Percentiles rank a stretch among this genome's conserved stretches.
Evolutionary conservation across 371 early-diverging fungal genomes (phyloP).

Genomic region (Mortierella sp.): DNA sequence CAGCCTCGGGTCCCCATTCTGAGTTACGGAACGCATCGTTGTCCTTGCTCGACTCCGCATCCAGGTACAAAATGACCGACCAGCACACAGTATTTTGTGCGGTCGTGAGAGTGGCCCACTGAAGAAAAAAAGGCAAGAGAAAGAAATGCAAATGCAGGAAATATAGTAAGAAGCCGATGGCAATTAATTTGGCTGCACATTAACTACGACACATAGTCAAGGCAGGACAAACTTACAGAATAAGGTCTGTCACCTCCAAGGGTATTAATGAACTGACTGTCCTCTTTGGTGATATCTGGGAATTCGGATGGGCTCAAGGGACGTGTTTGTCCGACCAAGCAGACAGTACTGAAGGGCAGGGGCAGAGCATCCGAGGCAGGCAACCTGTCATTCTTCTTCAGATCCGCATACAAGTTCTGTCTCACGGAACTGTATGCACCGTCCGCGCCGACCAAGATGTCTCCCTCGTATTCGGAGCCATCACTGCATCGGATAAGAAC

Average conservation of each 20-base stretch:
- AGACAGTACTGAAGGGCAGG: conserved; percentile 14
- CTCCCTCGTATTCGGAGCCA: conserved; percentile 4
- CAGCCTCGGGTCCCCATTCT: conserved; percentile 24
- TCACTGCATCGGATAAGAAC: conserved; percentile 19
- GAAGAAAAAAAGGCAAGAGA: too few relatives aligned
- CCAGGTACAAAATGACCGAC: conserved; percentile 13
- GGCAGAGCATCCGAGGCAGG: conserved; percentile 19
- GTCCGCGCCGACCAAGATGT: conserved; percentile 35
- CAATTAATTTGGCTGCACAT: too few relatives aligned
- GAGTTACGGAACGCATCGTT: conserved; percentile 6
- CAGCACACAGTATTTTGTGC: background rate
- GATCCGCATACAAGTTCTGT: conserved; percentile 21
- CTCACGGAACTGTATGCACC: conserved; percentile 37
- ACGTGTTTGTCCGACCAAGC: conserved; percentile 25
- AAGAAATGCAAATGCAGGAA: too few relatives aligned
- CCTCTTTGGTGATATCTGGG: conserved; percentile 6
- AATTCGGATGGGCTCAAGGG: conserved; percentile 6
- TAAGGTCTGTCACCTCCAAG: conserved; percentile 9
- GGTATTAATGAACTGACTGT: conserved; percentile 18
- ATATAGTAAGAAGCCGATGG: background rate
- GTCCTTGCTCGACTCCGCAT: background rate
- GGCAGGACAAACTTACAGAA: conserved; percentile 15
- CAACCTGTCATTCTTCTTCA: background rate
- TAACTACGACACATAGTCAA: background rate
- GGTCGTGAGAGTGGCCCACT: background rate